Evolutionary conservation across 805 yeast genomes (phyloP), one percentile per base, ranked within the genome.

Genomic region (Saturnispora besseyi): DNA sequence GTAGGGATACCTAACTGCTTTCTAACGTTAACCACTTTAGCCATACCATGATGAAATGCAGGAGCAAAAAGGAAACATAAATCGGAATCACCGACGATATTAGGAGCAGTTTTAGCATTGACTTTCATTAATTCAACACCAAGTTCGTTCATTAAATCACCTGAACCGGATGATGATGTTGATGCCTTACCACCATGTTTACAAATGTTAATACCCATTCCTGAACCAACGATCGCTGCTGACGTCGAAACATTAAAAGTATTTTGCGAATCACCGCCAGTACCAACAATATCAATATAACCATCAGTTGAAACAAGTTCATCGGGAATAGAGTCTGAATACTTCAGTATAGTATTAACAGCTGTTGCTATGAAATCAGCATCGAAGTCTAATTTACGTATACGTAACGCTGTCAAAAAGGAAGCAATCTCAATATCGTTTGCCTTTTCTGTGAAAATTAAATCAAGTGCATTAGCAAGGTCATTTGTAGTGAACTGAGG

Each of bases 101-200:
- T 66, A 2, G 89, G 85, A 0, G 87, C 81, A 1, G 85, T 76
- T 12, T 61, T 52, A 18, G 77, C 70, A 53, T 78, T 84, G 30
- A 93, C 87, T 57, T 81, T 78, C 55, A 78, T 70, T 48, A 88
- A 71, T 54, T 87, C 87, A n/a, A 89, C 83, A 0, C 96, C 98
- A n/a, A 93, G 72, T 26, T 79, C 74, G 28, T 76, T 71, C 62
- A 93, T 76, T 52, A 93, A 71, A 63, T 93, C 99, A 4, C 96
- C 97, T 2, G 97, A 84, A 0, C 99, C 99, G 2, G 96, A 86
- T 2, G 84, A 67, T 0, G 96, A 87, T 0, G 98, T 89, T 0
- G 96, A 81, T 0, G 99, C 98, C 60, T 93, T 91, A 12, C 98
- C 98, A 24, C 99, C 99, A 65, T 93, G 99, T 54, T 93, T 93